Evolutionary conservation across 1,284 basidiomycete genomes (phyloP), one percentile per base, ranked within the genome.

Genomic region (Ganoderma sinense): DNA sequence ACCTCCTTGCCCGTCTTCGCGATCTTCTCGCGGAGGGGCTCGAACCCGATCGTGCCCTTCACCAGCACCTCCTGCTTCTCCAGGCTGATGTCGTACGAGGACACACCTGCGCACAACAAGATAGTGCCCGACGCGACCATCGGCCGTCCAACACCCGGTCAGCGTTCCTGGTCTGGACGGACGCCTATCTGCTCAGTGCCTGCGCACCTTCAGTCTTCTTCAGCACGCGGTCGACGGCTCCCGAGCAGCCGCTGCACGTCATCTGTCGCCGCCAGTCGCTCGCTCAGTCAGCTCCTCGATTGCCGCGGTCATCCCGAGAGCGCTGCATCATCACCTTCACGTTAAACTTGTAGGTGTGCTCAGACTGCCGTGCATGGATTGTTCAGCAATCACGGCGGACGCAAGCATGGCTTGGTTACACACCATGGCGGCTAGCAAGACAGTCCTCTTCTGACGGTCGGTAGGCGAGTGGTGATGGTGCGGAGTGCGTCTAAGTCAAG

Each of bases 1-100:
- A 90, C 90, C 86, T 91, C 88, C 82, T 96, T 96, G 73, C 95
- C 95, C 2, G 94, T 96, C 88, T 95, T 96, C 85, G 90, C 89
- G 80, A 96, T 94, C 84, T 87, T 94, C 62, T 84, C 89, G 48
- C 91, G 80, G 58, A 95, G 84, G 4, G 86, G 85, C 0, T 95
- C 92, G 78, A 93, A 94, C 13, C 85, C 77, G 13, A 88, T 85
- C 4, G 84, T 83, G 18, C 89, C 90, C 31, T 81, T 89, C 61
- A 96, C 94, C 58, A 88, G 72, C 62, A 96, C 94, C 75, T 87
- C 86, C 80, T 96, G 93, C 55, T 83, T 89, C 62, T 89, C 89
- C 39, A 95, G 86, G 76, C 79, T 84, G 73, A 96, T 91, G 6
- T 84, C 81, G 80, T 84, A 94, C 2, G 83, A 82, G 23, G 80